Base-by-base conservation (phyloP, 164 flowering plant genomes). In the Dillenia suffruticosa region DNA sequence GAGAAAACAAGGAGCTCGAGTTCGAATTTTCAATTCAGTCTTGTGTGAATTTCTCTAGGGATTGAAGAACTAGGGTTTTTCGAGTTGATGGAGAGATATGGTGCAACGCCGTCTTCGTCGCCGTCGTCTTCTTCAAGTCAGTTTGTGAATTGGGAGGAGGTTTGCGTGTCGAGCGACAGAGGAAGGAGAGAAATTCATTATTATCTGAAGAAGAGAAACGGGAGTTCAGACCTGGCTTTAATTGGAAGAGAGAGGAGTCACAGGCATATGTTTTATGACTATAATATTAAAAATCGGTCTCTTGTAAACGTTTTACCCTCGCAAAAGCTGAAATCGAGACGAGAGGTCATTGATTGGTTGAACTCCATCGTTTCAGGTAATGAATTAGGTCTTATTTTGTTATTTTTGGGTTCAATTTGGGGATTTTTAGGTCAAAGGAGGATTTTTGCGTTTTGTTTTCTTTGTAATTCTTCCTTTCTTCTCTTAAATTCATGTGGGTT, bases 261-360 rank as follows among this genome's bases (percentile, higher is more conserved):
- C 45, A 67, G 85, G 48, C 94, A 80, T 65, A 78, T 86, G 82
- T 66, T 79, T 5, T 88, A 82, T 66, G 54, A 51, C 2, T 81
- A 70, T 56, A 74, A 65, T 2, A 64, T 79, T 40, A 63, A 67
- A 5, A 66, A 53, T 15, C 65, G 51, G 5, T 66, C 65, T 5
- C 24, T 68, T 10, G 24, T 66, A 4, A 32, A 5, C 40, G 40
- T 24, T 49, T 61, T 9, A 8, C 61, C 46, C 4, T 51, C 24
- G 47, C 32, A 14, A 47, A 86, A 72, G 83, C 80, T 79, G 53
- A 75, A 60, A 52, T 79, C 94, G 10, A 72, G 88, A 32, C 68
- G 79, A 32, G 97, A 87, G 56, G 92, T 92, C 44, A 24, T 85
- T 26, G 85, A 87, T 63, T 92, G 94, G 90, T 60, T 92, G 14